Evolutionary conservation across 148 eudicot species (phyloP).

Genomic region (Silene latifolia): DNA sequence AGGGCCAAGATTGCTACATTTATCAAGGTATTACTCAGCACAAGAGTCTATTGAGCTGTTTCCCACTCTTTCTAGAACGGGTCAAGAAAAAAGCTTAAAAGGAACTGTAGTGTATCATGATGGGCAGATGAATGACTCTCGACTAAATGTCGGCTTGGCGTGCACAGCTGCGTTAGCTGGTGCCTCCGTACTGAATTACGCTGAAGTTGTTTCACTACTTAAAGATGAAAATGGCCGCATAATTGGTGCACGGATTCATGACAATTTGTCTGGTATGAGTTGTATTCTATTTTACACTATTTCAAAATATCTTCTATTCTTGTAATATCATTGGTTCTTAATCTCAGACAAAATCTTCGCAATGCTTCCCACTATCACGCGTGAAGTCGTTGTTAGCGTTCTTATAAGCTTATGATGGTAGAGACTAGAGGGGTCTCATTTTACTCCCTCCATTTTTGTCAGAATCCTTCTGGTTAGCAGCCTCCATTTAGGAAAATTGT

Average conservation of each 20-base stretch:
- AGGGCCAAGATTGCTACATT: slow-evolving; percentile 64
- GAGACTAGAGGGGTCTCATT: too few species aligned
- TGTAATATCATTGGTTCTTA: neutral
- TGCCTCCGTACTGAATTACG: slow-evolving; percentile 84
- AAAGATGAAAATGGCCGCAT: slow-evolving; percentile 75
- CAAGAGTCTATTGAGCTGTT: slow-evolving; percentile 87
- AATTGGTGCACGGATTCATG: slow-evolving; percentile 73
- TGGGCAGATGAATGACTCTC: slow-evolving; percentile 96
- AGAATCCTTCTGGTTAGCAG: too few species aligned
- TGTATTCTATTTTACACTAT: neutral
- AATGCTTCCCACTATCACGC: neutral
- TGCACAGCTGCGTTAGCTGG: slow-evolving; percentile 96
- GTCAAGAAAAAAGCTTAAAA: slow-evolving; percentile 61
- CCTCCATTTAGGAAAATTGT: too few species aligned
- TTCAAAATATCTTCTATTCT: neutral
- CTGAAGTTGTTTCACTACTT: slow-evolving; percentile 78
- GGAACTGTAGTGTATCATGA: slow-evolving; percentile 96
- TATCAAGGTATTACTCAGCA: slow-evolving; percentile 85
- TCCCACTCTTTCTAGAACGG: slow-evolving; percentile 80
- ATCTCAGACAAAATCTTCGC: neutral
- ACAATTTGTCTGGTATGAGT: slow-evolving; percentile 68
- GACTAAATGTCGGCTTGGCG: slow-evolving; percentile 82
- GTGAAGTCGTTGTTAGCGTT: too few species aligned
- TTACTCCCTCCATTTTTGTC: too few species aligned
- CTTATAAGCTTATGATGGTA: too few species aligned